A percentile compares a stretch with the other conserved stretches of the same genome.
Evolutionary conservation across 495 filamentous ascomycete species (phyloP).

Genomic region (Aspergillus sparsus): DNA sequence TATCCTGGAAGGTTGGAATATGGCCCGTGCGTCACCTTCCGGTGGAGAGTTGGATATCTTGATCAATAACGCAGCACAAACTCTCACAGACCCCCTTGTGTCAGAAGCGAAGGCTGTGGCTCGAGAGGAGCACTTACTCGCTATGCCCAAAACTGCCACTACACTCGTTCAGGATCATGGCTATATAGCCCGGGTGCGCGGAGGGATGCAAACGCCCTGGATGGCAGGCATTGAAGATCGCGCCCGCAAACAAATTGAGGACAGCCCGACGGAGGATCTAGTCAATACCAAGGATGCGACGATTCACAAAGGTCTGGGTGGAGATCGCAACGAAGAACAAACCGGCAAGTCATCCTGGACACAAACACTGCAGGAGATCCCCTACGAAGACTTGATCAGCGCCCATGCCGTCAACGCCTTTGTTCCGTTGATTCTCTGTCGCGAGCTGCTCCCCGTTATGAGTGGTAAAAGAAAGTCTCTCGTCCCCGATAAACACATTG

Average conservation of each 20-base stretch:
- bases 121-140: slow-evolving; percentile 25
- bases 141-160: background rate
- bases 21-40: background rate
- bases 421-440: slow-evolving; percentile 48
- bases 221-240: slow-evolving; percentile 7
- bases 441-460: slow-evolving; percentile 50
- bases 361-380: slow-evolving; percentile 46
- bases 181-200: background rate
- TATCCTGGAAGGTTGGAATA: slow-evolving; percentile 31
- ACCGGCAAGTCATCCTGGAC: slow-evolving; percentile 42
- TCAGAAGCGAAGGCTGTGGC: slow-evolving; percentile 39
- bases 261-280: background rate
- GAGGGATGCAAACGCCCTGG: slow-evolving; percentile 1
- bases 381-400: slow-evolving; percentile 52
- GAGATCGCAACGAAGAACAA: slow-evolving; percentile 4
- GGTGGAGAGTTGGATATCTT: slow-evolving; percentile 38
- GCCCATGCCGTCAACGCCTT: slow-evolving; percentile 50
- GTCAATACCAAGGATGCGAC: background rate
- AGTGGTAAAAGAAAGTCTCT: slow-evolving; percentile 8
- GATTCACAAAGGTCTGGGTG: slow-evolving; percentile 13
- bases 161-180: background rate
- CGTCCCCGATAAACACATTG: slow-evolving; percentile 38
- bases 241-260: background rate
- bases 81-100: slow-evolving; percentile 44
- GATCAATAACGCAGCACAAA: slow-evolving; percentile 55